A percentile compares a stretch with the other conserved stretches of the same genome.
phyloP scores from a whole-genome alignment of 176 grass and related monocot genomes.

The Tuctoria greenei region DNA sequence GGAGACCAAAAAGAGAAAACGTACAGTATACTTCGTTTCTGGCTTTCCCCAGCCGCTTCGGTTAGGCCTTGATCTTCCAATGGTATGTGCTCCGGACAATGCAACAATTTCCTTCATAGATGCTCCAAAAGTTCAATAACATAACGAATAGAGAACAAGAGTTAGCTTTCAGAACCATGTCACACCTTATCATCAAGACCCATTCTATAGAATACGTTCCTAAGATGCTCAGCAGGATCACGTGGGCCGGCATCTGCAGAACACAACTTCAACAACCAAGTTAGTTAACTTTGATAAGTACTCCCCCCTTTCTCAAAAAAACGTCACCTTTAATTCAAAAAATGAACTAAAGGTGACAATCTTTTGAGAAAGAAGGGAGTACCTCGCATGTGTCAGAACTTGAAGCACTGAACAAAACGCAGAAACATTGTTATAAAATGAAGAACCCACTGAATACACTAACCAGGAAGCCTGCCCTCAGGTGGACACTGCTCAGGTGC shows the following conservation, averaged over 20 bases:
- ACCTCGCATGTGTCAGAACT: neutral
- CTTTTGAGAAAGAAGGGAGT: too few relatives aligned
- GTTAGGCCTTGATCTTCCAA: slow-evolving; percentile 78
- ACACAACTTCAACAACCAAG: slow-evolving; percentile 6
- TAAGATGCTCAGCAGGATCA: slow-evolving; percentile 73
- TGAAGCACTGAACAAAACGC: slow-evolving; percentile 9
- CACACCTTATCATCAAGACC: slow-evolving; percentile 89
- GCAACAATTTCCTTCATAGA: slow-evolving; percentile 82
- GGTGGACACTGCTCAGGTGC: slow-evolving; percentile 80
- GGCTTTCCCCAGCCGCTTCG: slow-evolving; percentile 94
- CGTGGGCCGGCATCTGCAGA: slow-evolving; percentile 72
- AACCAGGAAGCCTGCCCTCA: slow-evolving; percentile 90
- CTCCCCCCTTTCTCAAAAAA: too few relatives aligned
- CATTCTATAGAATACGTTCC: slow-evolving; percentile 94
- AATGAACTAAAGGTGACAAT: too few relatives aligned
- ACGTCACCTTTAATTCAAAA: too few relatives aligned
- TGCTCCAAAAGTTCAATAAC: slow-evolving; percentile 1
- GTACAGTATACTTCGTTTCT: slow-evolving; percentile 96
- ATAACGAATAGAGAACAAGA: neutral
- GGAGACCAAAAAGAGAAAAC: slow-evolving; percentile 23
- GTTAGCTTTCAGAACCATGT: neutral
- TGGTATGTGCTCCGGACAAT: slow-evolving; percentile 88
- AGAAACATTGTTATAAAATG: neutral
- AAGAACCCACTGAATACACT: slow-evolving; percentile 28
- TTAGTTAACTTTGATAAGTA: slow-evolving; percentile 27